Conservation (phyloP, 148 eudicot species). For the Rheum nobile region DNA sequence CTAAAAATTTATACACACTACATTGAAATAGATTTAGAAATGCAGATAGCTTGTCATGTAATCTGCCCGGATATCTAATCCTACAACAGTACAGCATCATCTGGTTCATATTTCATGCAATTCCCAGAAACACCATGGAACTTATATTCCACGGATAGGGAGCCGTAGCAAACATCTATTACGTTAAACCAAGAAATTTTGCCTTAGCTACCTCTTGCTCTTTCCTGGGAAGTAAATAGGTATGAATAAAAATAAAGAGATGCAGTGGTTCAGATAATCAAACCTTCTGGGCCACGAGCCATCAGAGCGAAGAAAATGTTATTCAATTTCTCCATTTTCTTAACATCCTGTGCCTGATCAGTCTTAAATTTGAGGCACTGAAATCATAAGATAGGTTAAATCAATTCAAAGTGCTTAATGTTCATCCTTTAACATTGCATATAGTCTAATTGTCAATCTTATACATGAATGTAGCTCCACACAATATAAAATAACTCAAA, state of each 20-base stretch:
- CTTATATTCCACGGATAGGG: not conserved
- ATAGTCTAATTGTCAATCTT: not conserved
- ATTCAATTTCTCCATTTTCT: slow-evolving; percentile 93
- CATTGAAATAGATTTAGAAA: not conserved
- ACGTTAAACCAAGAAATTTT: not conserved
- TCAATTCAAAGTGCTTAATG: not conserved
- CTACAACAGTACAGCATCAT: not conserved
- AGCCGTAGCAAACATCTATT: not conserved
- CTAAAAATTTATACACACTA: not conserved
- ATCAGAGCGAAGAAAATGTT: slow-evolving; percentile 73
- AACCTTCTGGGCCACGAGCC: slow-evolving; percentile 99
- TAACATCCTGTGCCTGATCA: slow-evolving; percentile 88
- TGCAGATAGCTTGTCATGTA: not conserved
- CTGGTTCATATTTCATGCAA: not conserved
- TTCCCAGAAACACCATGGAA: not conserved
- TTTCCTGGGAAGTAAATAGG: not conserved
- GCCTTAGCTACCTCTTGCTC: not conserved
- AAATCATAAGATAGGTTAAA: slow-evolving; percentile 4
- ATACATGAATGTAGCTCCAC: not conserved
- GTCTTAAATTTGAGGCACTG: slow-evolving; percentile 93
- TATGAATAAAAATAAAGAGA: not conserved
- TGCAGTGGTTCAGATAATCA: not conserved
- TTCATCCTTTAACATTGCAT: not conserved
- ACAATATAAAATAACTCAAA: not conserved
- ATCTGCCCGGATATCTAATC: not conserved